A percentile compares a stretch with the other conserved stretches of the same genome.
phyloP scores from a whole-genome alignment of 345 rosid genomes.

The Ceriops decandra region DNA sequence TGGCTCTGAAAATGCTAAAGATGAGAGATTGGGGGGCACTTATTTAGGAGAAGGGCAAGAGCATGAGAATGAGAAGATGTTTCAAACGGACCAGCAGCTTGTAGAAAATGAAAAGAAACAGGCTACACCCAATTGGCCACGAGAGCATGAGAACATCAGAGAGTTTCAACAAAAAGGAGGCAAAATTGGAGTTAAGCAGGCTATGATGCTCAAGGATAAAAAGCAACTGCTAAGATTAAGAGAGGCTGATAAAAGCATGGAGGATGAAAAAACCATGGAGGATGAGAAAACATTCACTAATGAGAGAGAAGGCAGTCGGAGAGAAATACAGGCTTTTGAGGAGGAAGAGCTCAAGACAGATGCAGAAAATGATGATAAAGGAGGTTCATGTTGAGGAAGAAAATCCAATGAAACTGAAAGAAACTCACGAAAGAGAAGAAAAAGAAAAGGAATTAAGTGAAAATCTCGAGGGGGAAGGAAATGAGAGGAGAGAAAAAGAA shows the following conservation, averaged over 20 bases:
- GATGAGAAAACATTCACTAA: neutral
- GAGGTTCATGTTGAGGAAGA: slow-evolving; percentile 32
- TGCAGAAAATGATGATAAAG: slow-evolving; percentile 25
- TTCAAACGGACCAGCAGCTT: slow-evolving; percentile 22
- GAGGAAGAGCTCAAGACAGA: slow-evolving; percentile 9
- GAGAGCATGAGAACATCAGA: slow-evolving; percentile 31
- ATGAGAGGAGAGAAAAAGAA: slow-evolving; percentile 29
- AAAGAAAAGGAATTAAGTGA: slow-evolving; percentile 26
- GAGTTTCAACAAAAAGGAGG: slow-evolving; percentile 30
- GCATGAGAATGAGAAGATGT: slow-evolving; percentile 32
- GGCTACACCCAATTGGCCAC: slow-evolving; percentile 28
- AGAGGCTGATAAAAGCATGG: too few relatives aligned
- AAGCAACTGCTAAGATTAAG: slow-evolving; percentile 21
- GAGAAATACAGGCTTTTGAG: slow-evolving; percentile 6
- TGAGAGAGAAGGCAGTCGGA: slow-evolving; percentile 4
- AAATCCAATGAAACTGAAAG: slow-evolving; percentile 26
- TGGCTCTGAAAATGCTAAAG: slow-evolving; percentile 16
- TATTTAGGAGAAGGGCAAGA: slow-evolving; percentile 24
- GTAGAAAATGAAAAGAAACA: slow-evolving; percentile 37
- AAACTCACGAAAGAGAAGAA: slow-evolving; percentile 26
- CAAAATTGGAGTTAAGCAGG: slow-evolving; percentile 26
- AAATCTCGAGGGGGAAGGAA: slow-evolving; percentile 22
- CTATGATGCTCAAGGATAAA: slow-evolving; percentile 30
- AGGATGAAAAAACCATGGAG: too few relatives aligned
- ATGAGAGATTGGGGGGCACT: slow-evolving; percentile 17